Conservation (phyloP, 306 rosid genomes). For the Mimosa bimucronata region DNA sequence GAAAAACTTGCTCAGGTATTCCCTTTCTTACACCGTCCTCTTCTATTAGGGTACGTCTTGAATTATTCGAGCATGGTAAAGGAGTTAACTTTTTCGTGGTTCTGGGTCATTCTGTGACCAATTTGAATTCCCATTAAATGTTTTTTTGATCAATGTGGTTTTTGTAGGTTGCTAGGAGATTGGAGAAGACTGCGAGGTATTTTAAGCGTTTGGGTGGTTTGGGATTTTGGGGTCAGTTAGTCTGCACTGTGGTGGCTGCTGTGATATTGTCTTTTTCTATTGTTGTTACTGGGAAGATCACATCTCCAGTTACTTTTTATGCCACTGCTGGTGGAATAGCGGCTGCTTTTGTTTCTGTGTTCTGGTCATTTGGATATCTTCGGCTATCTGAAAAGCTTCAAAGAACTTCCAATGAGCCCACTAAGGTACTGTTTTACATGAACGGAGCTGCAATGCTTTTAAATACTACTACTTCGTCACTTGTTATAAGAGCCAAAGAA, state of each 20-base stretch:
- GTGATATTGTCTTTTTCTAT: slow-evolving; percentile 93
- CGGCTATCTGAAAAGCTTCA: slow-evolving; percentile 88
- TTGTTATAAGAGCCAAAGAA: too few relatives aligned
- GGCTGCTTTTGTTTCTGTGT: slow-evolving; percentile 88
- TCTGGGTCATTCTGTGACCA: not conserved
- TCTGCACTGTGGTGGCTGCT: slow-evolving; percentile 86
- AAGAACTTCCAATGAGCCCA: slow-evolving; percentile 74
- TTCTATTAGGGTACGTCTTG: not conserved
- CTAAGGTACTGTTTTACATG: slow-evolving; percentile 57
- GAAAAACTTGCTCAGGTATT: slow-evolving; percentile 86
- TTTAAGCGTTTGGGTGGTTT: slow-evolving; percentile 88
- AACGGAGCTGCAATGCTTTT: not conserved
- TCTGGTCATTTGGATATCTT: slow-evolving; percentile 97
- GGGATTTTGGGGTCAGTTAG: slow-evolving; percentile 98
- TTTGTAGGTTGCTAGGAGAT: slow-evolving; percentile 82
- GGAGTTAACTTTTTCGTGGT: not conserved
- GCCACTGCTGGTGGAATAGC: slow-evolving; percentile 92
- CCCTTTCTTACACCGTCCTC: not conserved
- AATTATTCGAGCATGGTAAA: not conserved
- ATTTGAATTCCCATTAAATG: not conserved
- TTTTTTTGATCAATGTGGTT: slow-evolving; percentile 5
- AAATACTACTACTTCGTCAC: too few relatives aligned
- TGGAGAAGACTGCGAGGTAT: slow-evolving; percentile 85
- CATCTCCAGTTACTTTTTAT: slow-evolving; percentile 89
- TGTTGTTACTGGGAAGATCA: slow-evolving; percentile 75